A percentile compares a stretch with the other conserved stretches of the same genome.
phyloP scores from a whole-genome alignment of 371 early-diverging fungal species.

The Entomophthora muscae region DNA sequence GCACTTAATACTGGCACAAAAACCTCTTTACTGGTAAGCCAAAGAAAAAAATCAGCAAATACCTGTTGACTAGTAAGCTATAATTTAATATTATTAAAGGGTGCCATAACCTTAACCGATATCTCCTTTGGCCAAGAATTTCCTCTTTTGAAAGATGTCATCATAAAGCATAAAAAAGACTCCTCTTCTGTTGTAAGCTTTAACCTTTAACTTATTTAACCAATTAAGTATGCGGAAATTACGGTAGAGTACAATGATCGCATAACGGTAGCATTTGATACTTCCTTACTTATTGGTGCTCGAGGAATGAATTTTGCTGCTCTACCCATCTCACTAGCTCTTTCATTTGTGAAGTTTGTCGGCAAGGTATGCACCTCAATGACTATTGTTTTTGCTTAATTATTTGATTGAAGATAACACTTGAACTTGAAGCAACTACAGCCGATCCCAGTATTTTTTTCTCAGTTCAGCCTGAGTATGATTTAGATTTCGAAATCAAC shows the following conservation, averaged over 20 bases:
- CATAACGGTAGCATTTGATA: slow-evolving; percentile 55
- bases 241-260: slow-evolving; percentile 66
- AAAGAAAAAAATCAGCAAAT: not conserved
- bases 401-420: slow-evolving; percentile 19
- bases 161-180: slow-evolving; percentile 40
- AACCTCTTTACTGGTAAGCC: slow-evolving; percentile 56
- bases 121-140: slow-evolving; percentile 79
- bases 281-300: slow-evolving; percentile 79
- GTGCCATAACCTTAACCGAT: slow-evolving; percentile 70
- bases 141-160: slow-evolving; percentile 52
- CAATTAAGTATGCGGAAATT: slow-evolving; percentile 42
- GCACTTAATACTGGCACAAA: slow-evolving; percentile 58
- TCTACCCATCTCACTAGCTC: slow-evolving; percentile 64
- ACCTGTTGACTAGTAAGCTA: not conserved
- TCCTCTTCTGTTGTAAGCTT: not conserved
- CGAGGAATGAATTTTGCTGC: slow-evolving; percentile 71
- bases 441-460: slow-evolving; percentile 31
- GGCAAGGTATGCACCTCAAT: slow-evolving; percentile 61
- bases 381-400: too few relatives aligned
- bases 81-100: slow-evolving; percentile 20
- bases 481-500: slow-evolving; percentile 66
- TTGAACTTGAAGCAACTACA: slow-evolving; percentile 29
- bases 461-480: slow-evolving; percentile 48
- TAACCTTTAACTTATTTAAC: not conserved
- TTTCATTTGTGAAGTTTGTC: slow-evolving; percentile 68